These are phyloP conservation scores for Aspergillus sp. DNA, from an alignment of 2,329 filamentous ascomycete genomes.

Conservation along the genomic window DNA sequence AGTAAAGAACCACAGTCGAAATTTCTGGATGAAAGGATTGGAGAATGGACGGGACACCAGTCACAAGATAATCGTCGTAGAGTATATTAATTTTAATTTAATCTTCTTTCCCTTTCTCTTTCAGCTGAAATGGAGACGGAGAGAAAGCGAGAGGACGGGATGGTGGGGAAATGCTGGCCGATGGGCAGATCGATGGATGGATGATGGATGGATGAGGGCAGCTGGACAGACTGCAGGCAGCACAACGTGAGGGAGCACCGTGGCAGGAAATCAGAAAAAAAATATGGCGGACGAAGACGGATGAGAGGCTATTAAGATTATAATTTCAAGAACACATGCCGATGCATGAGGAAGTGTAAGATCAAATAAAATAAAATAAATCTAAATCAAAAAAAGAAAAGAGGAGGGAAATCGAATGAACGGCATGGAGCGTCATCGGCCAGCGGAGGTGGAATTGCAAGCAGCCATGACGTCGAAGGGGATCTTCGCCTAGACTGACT, in stretches of 20 bases:
- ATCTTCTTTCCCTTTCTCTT: neutral
- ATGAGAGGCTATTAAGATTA: neutral
- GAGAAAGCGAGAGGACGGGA: neutral
- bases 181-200: slow-evolving; percentile 1
- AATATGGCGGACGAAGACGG: neutral
- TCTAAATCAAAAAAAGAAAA: too few species aligned
- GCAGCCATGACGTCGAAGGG: neutral
- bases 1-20: neutral
- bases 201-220: neutral
- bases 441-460: neutral
- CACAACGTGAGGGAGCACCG: neutral
- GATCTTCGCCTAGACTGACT: neutral
- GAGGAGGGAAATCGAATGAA: neutral
- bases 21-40: neutral
- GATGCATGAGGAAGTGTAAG: neutral
- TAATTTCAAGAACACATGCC: neutral
- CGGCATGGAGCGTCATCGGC: slow-evolving; percentile 1
- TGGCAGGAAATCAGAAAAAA: neutral
- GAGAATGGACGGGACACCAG: neutral
- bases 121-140: neutral
- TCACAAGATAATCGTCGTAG: neutral
- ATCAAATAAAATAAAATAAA: neutral
- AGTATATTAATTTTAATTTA: neutral
- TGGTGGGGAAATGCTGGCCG: slow-evolving; percentile 1
- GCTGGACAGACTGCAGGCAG: neutral